Base-by-base conservation (phyloP, 75 land plant species). In the Cryptomeria japonica region DNA sequence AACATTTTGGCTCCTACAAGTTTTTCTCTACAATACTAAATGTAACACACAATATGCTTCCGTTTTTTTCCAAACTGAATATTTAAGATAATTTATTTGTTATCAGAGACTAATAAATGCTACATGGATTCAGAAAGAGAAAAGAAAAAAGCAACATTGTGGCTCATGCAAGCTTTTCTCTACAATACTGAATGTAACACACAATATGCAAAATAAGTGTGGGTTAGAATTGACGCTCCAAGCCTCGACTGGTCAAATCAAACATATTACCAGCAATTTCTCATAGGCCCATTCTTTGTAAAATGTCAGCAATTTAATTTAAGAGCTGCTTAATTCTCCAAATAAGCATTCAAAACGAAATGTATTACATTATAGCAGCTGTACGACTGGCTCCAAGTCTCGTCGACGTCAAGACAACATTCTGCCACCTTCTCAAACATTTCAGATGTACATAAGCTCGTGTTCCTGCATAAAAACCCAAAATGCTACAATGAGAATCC, bases 381-480 rank as follows among this genome's bases (percentile, higher is more conserved):
- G 84, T 86, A 46, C 76, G 86, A 56, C 90, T 86, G 18, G 90
- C 89, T 68, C 91, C 86, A 53, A 85, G 73, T 85, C 91, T 85
- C 73, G 87, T 86, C 83, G 90, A 85, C 13, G 90, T 47, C 87
- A 90, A 55, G 34, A 90, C 91, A 10, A 87, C 85, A 72, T 58
- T 84, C 83, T 90, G 91, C 91, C 91, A 90, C 75, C 86, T 88
- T 77, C 89, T 85, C 44, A 90, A 70, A 70, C 91, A 90, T 82
- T 88, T 90, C 87, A 88, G 85, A 86, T 90, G 91, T 85, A 90
- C 91, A 47, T 84, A 90, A 18, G 91, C 89, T 88, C 88, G 91
- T 46, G 91, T 90, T 85, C 91, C 91, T 88, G 87, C 46, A 44
- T 44, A 44, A 44, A 44, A 44, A 4, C 46, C 46, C 46, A 44